Base-by-base conservation (phyloP, 495 filamentous ascomycete genomes). In the Aspergillus affinis region DNA sequence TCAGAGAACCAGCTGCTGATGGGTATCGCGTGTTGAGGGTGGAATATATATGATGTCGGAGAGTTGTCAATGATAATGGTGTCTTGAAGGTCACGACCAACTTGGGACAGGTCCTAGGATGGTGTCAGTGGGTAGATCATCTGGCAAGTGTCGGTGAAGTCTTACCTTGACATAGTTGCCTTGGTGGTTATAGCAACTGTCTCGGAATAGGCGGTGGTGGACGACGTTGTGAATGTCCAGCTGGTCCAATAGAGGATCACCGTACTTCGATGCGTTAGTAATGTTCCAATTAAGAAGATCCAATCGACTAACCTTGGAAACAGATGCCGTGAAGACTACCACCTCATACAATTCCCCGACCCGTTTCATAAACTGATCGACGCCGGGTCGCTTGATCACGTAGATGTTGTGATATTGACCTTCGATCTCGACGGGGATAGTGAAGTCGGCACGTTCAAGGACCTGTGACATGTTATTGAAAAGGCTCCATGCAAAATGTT, bases 1-100 rank as follows among this genome's bases (percentile, higher is more conserved):
- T 99, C 94, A 68, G 93, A 97, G 80, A 99, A 99, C 94, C 94
- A 99, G 83, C 93, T 97, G 83, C 93, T 97, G 78, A 99, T 99
- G 21, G 94, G 94, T 49, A 99, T 94, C 58, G 94, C 94, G 74
- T 99, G 94, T 79, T 99, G 93, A 15, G 95, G 94, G 67, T 99
- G 94, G 81, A 99, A 99, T 68, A 98, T 98, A 76, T 99, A 99
- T 20, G 93, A 97, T 17, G 95, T 99, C 18, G 94, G 95, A 21
- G 94, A 98, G 75, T 99, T 99, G 78, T 99, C 94, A 69, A 99
- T 99, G 71, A 99, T 99, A 70, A 99, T 99, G 3, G 93, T 98
- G 69, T 98, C 94, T 66, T 88, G 89, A 51, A 99, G 87, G 75
- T 99, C 92, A 55, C 94, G 90, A 51, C 94, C 94, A 54, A 99